A percentile compares a stretch with the other conserved stretches of the same genome.
Conservation (phyloP, 2,329 filamentous ascomycete species). For the Onygenales sp. region DNA sequence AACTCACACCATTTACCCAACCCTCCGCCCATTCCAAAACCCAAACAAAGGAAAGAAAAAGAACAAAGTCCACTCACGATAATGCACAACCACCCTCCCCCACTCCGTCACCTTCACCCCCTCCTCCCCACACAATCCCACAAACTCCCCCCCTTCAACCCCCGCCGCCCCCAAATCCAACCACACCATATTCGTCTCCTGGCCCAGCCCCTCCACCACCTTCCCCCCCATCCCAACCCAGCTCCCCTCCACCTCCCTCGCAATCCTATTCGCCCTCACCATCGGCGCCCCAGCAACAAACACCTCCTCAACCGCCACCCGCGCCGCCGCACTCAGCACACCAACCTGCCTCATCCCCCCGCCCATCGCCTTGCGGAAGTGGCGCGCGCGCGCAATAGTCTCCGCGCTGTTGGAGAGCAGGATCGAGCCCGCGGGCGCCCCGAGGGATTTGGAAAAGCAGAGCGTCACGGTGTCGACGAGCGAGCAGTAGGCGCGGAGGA, state of each 20-base stretch:
- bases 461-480: conserved; percentile 66
- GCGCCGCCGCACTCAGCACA: conserved; percentile 63
- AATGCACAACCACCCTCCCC: conserved; percentile 58
- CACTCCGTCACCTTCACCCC: conserved; percentile 46
- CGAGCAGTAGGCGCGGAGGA: conserved; percentile 58
- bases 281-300: conserved; percentile 49
- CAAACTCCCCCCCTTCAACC: conserved; percentile 43
- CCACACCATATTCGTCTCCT: conserved; percentile 92
- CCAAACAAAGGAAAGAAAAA: not conserved
- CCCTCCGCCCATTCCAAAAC: conserved; percentile 13
- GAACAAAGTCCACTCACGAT: conserved; percentile 38
- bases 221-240: conserved; percentile 64
- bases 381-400: conserved; percentile 59
- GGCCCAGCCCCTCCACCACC: conserved; percentile 44
- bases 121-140: conserved; percentile 44
- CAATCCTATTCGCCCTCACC: conserved; percentile 56
- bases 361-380: conserved; percentile 71
- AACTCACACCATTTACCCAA: too few relatives aligned
- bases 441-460: conserved; percentile 75
- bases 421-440: conserved; percentile 64
- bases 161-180: conserved; percentile 58
- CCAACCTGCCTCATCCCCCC: conserved; percentile 70
- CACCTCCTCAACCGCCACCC: conserved; percentile 69
- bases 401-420: conserved; percentile 54
- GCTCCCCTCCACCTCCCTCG: conserved; percentile 51